Conservation (phyloP, 345 rosid genomes). For the Eutrema yunnanense region DNA sequence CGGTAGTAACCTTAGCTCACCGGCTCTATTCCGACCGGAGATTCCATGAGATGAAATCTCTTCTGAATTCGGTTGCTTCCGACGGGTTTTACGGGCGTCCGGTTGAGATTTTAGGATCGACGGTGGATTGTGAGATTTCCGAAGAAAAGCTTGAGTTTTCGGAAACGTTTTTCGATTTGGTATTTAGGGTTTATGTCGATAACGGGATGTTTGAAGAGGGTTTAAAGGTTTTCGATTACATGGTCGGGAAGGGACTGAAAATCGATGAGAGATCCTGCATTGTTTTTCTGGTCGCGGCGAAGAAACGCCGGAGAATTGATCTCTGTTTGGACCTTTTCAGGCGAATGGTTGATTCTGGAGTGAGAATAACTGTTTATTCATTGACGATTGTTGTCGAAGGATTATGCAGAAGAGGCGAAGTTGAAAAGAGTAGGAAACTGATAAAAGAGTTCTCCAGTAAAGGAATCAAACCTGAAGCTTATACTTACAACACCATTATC, state of each 20-base stretch:
- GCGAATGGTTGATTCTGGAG: conserved; percentile 50
- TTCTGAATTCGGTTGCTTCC: conserved; percentile 34
- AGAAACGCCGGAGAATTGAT: conserved; percentile 42
- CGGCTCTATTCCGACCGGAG: conserved; percentile 43
- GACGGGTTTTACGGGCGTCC: conserved; percentile 37
- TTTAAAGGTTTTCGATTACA: conserved; percentile 47
- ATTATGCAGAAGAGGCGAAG: conserved; percentile 56
- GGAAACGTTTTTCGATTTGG: conserved; percentile 49
- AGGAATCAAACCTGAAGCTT: conserved; percentile 59
- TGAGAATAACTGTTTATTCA: conserved; percentile 51
- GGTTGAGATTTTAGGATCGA: conserved; percentile 31
- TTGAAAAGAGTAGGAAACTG: conserved; percentile 46
- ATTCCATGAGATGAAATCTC: conserved; percentile 44
- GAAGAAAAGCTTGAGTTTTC: conserved; percentile 35
- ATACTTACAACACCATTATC: conserved; percentile 66
- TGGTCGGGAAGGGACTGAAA: conserved; percentile 41
- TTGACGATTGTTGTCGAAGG: conserved; percentile 61
- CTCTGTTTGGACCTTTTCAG: conserved; percentile 45
- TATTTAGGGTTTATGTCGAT: conserved; percentile 68
- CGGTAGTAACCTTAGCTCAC: conserved; percentile 40
- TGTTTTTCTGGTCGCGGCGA: conserved; percentile 60
- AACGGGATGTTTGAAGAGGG: conserved; percentile 53
- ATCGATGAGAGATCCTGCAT: conserved; percentile 74
- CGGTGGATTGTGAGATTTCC: conserved; percentile 15
- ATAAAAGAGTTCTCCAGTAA: conserved; percentile 36